Evolutionary conservation across 2,329 filamentous ascomycete genomes (phyloP), one percentile per base, ranked within the genome.

Genomic region (Penicillium fuscoglaucum): DNA sequence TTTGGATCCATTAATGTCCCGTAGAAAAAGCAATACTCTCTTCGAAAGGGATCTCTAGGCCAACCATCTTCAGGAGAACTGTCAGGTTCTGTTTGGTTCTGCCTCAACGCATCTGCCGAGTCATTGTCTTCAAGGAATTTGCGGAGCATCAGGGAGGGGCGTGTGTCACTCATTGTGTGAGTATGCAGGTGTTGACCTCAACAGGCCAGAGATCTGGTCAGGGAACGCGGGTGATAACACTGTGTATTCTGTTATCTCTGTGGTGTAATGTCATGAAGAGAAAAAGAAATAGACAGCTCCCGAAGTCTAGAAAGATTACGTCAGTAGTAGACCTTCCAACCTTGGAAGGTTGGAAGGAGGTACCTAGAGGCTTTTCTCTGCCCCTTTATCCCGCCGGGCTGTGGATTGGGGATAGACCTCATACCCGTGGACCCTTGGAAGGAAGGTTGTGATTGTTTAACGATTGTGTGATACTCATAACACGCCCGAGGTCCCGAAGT

Each of bases 1-100:
- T 58, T 4, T 51, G 60, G 33, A 50, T 60, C 55, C 52, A 58
- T 62, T 44, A 54, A 51, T 44, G 52, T 56, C 35, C 55, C 45
- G 45, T 60, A 62, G 33, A 56, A 41, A 33, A 62, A 60, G 2
- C 35, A 60, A 44, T 55, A 50, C 24, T 47, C 41, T 37, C 10
- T 13, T 26, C 45, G 19, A 8, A 52, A 49, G 6, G 47, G 7
- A 9, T 28, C 33, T 46, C 1, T 2, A 31, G 12, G n/a, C 49
- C 35, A 51, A 8, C 4, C 1, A 29, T 31, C 13, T 12, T 51
- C 26, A 10, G 24, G n/a, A 31, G 26, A 31, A 41, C 3, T 19
- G n/a, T 24, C 49, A 15, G n/a, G 6, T 39, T 3, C 29, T 31
- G 29, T 31, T 12, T 31, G 29, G 29, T 4, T 31, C 2, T 31